Evolutionary conservation across 331 rosid species (phyloP), one percentile per base, ranked within the genome.

Genomic region (Acacia pycnantha): DNA sequence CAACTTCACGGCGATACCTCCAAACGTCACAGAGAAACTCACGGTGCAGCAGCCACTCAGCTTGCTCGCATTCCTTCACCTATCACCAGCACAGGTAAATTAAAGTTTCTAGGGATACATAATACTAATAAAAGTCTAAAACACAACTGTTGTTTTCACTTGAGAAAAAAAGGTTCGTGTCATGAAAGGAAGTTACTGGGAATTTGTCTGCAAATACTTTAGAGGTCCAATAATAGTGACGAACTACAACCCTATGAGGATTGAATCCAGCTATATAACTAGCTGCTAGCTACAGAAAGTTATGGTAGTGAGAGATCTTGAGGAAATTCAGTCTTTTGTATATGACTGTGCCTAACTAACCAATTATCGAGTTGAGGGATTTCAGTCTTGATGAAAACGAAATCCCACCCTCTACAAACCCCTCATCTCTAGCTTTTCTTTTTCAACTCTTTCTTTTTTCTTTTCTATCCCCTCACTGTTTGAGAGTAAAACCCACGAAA

Each of bases 11-110:
- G 86, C 10, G 94, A 88, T 24, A 81, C 82, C n/a, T 82, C 98
- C 1, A 91, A 86, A 77, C 79, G 97, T 62, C 90, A 68, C 43
- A 83, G 91, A 88, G 93, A 88, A 16, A 46, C 22, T 50, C 90
- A 87, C 47, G 86, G 19, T 46, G 80, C 81, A 27, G 66, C 79
- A 6, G 3, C 74, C 51, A 6, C 61, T 54, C 56, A 50, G 19
- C 90, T 87, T 43, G 88, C 97, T 74, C 82, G 92, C 86, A 74
- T 83, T 88, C 91, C 95, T 53, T 65, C 88, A 41, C 97, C 98
- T 77, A 79, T 88, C 79, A 83, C 90, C 85, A 79, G 95, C 64
- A 85, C 98, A 86, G 99, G 99, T 95, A 87, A 19, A 21, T 56
- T 21, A 9, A 86, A 48, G 21, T 84, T 77, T 73, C 24, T 46